Evolutionary conservation across 2,329 filamentous ascomycete species (phyloP).

Genomic region (Aspergillus sojae): DNA sequence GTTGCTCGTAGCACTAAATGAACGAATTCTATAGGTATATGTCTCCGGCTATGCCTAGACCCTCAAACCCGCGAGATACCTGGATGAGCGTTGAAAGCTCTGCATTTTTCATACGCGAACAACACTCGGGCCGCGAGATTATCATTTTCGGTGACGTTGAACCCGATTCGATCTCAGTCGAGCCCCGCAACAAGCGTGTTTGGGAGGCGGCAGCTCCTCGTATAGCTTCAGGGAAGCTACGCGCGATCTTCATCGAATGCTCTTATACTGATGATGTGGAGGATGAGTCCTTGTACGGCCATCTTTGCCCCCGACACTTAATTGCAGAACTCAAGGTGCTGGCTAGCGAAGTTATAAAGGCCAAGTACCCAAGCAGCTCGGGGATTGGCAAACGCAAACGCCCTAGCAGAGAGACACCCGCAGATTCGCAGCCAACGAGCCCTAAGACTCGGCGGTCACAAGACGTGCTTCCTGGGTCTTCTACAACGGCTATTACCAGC

Average conservation of each 20-base stretch:
- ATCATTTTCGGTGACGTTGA: conserved; percentile 96
- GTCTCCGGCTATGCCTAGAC: background rate
- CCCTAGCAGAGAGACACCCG: conserved; percentile 4
- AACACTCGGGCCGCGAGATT: conserved; percentile 71
- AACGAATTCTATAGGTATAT: background rate
- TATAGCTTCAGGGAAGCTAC: conserved; percentile 70
- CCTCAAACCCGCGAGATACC: conserved; percentile 7
- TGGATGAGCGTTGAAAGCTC: conserved; percentile 67
- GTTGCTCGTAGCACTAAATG: background rate
- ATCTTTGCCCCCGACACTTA: conserved; percentile 81
- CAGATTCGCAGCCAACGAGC: background rate
- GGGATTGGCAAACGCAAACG: conserved; percentile 48
- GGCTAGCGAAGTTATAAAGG: conserved; percentile 68
- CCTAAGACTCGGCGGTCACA: conserved; percentile 1
- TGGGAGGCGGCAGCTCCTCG: conserved; percentile 91
- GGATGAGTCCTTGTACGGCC: conserved; percentile 80
- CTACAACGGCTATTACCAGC: background rate
- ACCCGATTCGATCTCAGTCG: conserved; percentile 80
- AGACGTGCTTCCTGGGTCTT: background rate
- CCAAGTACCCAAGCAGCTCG: conserved; percentile 38
- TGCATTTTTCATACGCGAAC: conserved; percentile 87
- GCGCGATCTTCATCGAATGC: conserved; percentile 92
- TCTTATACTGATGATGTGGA: conserved; percentile 82
- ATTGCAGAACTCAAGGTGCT: conserved; percentile 75
- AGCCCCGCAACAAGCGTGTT: conserved; percentile 76